Conservation (phyloP, 345 rosid species). For the Citrus cavaleriei region DNA sequence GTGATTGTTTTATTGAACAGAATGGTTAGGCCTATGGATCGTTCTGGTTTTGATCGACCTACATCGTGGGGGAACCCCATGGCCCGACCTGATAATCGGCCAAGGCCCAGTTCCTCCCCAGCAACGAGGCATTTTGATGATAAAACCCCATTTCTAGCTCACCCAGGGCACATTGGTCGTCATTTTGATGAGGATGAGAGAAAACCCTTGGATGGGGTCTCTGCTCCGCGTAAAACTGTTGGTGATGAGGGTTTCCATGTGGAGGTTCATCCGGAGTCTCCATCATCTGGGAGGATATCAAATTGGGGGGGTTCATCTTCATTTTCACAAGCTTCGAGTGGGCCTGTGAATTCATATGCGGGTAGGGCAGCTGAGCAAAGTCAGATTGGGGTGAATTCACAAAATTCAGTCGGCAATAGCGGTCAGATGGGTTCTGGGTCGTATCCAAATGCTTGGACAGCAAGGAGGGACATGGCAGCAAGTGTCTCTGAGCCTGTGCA, state of each 20-base stretch:
- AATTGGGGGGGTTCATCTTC: conserved; percentile 27
- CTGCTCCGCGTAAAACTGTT: conserved; percentile 52
- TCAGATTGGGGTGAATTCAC: conserved; percentile 22
- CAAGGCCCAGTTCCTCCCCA: conserved; percentile 62
- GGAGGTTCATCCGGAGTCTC: conserved; percentile 47
- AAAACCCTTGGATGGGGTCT: conserved; percentile 68
- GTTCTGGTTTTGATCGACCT: conserved; percentile 52
- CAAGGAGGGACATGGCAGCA: conserved; percentile 46
- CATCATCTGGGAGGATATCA: conserved; percentile 27
- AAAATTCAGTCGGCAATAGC: conserved; percentile 27
- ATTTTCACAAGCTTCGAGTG: conserved; percentile 16
- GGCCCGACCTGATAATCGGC: conserved; percentile 54
- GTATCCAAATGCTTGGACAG: conserved; percentile 52
- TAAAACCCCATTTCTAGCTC: conserved; percentile 61
- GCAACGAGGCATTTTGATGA: conserved; percentile 65
- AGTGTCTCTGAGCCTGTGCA: conserved; percentile 38
- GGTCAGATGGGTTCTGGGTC: conserved; percentile 35
- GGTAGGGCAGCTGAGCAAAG: conserved; percentile 40
- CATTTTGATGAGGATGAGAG: conserved; percentile 84
- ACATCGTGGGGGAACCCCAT: conserved; percentile 54
- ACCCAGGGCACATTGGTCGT: conserved; percentile 52
- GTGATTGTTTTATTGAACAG: conserved; percentile 25
- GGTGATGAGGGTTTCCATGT: conserved; percentile 53
- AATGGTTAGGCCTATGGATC: conserved; percentile 46
- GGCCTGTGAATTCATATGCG: conserved; percentile 26